phyloP scores from a whole-genome alignment of 768 basidiomycete species.

The Gyrodon lividus region DNA sequence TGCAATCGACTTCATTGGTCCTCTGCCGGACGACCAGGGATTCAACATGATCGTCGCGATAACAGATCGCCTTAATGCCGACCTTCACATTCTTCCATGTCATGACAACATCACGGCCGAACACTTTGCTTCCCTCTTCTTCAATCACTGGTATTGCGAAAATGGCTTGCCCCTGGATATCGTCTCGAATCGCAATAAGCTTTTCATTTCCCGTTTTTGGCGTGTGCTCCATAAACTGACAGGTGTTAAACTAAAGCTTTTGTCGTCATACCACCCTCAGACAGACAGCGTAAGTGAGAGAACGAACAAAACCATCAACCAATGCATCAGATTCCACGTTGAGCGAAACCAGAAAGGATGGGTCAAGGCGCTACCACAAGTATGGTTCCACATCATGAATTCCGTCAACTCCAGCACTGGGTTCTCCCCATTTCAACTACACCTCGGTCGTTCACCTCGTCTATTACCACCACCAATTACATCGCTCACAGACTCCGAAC shows the following conservation, averaged over 20 bases:
- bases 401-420: slow-evolving; percentile 10
- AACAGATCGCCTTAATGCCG: slow-evolving; percentile 11
- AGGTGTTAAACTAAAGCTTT: slow-evolving; percentile 17
- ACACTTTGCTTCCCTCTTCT: neutral
- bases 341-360: slow-evolving; percentile 12
- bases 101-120: slow-evolving; percentile 6
- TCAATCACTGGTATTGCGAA: slow-evolving; percentile 9
- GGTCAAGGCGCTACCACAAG: neutral
- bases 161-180: slow-evolving; percentile 10
- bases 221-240: slow-evolving; percentile 4
- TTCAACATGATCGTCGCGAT: too few relatives aligned
- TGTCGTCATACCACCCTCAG: slow-evolving; percentile 28
- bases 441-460: neutral
- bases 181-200: slow-evolving; percentile 23
- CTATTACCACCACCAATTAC: neutral
- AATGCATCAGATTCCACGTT: slow-evolving; percentile 3
- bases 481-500: too few relatives aligned
- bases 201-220: slow-evolving; percentile 30
- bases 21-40: slow-evolving; percentile 31
- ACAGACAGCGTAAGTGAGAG: slow-evolving; percentile 25
- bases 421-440: slow-evolving; percentile 11
- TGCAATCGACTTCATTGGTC: slow-evolving; percentile 28
- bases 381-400: slow-evolving; percentile 19
- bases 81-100: slow-evolving; percentile 4
- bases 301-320: slow-evolving; percentile 12